Percentiles rank a stretch among this genome's conserved stretches.
Evolutionary conservation across 1,284 basidiomycete species (phyloP).

Genomic region (Apiotrichum gamsii): DNA sequence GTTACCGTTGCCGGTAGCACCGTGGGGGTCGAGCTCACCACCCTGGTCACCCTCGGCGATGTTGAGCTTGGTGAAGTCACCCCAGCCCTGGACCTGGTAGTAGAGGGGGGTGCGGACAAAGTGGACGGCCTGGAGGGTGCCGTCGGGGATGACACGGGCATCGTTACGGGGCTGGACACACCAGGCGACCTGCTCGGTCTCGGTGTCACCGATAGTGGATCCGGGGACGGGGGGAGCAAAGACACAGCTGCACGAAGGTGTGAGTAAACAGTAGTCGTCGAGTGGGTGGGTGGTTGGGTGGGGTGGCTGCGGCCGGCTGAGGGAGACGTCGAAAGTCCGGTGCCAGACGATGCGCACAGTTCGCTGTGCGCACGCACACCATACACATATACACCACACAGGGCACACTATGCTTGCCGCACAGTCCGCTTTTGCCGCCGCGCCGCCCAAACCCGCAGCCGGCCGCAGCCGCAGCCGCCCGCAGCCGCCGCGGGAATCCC

Average conservation of each 20-base stretch:
- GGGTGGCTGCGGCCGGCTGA: no score
- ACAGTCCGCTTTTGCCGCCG: no score
- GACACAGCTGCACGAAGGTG: constrained; percentile 40
- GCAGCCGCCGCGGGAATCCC: no score
- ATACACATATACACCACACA: no score
- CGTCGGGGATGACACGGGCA: constrained; percentile 51
- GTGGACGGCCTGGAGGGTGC: constrained; percentile 50
- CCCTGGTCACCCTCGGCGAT: constrained; percentile 47
- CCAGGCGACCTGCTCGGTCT: constrained; percentile 53
- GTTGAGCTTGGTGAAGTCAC: constrained; percentile 50
- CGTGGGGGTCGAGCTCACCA: constrained; percentile 52
- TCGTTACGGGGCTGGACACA: constrained; percentile 54
- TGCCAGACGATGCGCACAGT: no score
- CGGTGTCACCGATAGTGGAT: constrained; percentile 51
- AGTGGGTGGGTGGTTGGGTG: no score
- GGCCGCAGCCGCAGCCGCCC: no score
- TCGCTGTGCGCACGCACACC: no score
- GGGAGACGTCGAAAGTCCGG: no score
- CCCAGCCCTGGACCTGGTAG: constrained; percentile 49
- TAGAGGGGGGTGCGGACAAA: constrained; percentile 52
- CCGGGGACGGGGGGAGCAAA: constrained; percentile 51
- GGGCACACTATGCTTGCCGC: no score
- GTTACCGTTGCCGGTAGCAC: constrained; percentile 50
- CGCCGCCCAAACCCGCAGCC: no score
- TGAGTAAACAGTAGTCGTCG: no score